These are phyloP conservation scores for Camellia sinensis DNA, from an alignment of 148 eudicot species.

Conservation along the genomic window DNA sequence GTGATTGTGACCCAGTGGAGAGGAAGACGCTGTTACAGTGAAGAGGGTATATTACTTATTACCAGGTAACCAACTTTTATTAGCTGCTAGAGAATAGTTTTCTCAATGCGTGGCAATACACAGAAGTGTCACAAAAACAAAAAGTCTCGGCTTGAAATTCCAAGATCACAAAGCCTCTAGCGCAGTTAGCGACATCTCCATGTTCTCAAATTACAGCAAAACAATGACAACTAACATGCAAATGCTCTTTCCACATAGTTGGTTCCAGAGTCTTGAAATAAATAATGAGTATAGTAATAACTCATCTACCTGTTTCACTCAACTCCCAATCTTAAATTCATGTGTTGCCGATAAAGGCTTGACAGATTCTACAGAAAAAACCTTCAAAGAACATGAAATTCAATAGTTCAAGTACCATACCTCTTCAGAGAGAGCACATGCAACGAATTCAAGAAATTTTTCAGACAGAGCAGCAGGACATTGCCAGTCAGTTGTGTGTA, in stretches of 20 bases:
- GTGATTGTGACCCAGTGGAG: too few relatives aligned
- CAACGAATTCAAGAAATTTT: constrained; percentile 63
- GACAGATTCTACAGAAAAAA: neutral
- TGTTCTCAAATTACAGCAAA: neutral
- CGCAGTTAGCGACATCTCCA: neutral
- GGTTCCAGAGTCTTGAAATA: neutral
- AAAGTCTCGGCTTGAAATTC: neutral
- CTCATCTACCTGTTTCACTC: neutral
- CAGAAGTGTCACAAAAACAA: too few relatives aligned
- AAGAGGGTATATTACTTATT: neutral
- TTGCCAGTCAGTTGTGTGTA: constrained; percentile 49
- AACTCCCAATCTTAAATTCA: neutral
- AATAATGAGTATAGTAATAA: neutral
- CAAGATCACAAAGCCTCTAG: neutral
- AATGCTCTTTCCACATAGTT: constrained; percentile 2
- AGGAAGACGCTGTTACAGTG: too few relatives aligned
- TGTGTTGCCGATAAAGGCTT: neutral
- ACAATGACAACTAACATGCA: neutral
- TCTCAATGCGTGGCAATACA: neutral
- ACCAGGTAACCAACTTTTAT: neutral
- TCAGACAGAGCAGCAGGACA: constrained; percentile 47
- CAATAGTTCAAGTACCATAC: constrained; percentile 33
- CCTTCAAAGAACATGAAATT: neutral
- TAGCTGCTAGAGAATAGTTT: neutral
- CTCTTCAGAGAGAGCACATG: constrained; percentile 48